Evolutionary conservation across 768 basidiomycete genomes (phyloP), one percentile per base, ranked within the genome.

Genomic region (Leccinum uliginosum): DNA sequence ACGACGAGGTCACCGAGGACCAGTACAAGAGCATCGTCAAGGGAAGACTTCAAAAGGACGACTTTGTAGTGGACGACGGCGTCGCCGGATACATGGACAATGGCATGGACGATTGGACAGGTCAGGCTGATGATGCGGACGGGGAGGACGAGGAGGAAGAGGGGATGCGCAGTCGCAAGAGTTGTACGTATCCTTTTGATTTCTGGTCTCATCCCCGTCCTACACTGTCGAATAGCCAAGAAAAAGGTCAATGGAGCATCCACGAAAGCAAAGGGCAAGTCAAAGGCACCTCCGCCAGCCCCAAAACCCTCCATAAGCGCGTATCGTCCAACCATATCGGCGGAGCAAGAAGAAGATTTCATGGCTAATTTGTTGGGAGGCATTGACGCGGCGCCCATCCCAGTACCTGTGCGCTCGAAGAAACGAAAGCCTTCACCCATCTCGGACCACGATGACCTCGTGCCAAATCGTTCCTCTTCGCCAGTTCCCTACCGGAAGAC

Each of bases 61-160:
- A 99, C 70, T 99, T 99, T 59, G 91, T 98, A 19, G 87, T 89
- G 35, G 97, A 98, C 66, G 97, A 98, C 74, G 93, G 93, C 26
- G 82, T 88, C 0, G 81, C 78, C 14, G 97, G 93, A 6, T 98
- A 99, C 65, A 86, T 88, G 70, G 97, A 99, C 75, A 92, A 97
- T 67, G 97, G 97, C 5, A 87, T 93, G 85, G 97, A 98, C 57
- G 94, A 96, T 66, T 98, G 92, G 87, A 83, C 81, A 30, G 81
- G 79, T 26, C 81, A 76, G 9, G 77, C 80, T 27, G 77, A 80
- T 26, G 77, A 80, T 48, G 78, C 80, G 7, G 81, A 85, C 14
- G 76, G 75, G 9, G 84, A 83, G 52, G 82, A 82, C 43, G 85
- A 84, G 7, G 75, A 71, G 17, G 73, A 73, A 5, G 72, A 74